phyloP scores from a whole-genome alignment of 768 basidiomycete species.

The Leccinum obscurum region DNA sequence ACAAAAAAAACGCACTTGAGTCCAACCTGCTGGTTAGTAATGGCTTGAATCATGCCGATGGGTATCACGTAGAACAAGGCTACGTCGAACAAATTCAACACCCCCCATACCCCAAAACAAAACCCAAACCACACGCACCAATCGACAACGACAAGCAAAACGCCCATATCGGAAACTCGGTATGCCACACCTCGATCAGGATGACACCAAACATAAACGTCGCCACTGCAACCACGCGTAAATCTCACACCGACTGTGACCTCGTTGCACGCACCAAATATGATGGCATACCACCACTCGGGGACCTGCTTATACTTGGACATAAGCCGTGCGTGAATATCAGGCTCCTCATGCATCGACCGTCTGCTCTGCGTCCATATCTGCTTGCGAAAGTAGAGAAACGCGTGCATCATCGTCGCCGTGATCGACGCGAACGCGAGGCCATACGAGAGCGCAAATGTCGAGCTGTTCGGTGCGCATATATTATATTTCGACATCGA shows the following conservation, averaged over 20 bases:
- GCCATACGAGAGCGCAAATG: conserved; percentile 78
- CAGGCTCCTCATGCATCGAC: conserved; percentile 76
- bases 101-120: conserved; percentile 2
- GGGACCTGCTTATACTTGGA: conserved; percentile 56
- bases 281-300: conserved; percentile 54
- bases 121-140: conserved; percentile 12
- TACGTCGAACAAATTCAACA: not conserved
- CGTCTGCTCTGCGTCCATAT: conserved; percentile 71
- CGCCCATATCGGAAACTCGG: conserved; percentile 45
- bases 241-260: not conserved
- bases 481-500: not conserved
- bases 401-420: conserved; percentile 70
- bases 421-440: conserved; percentile 82
- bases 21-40: conserved; percentile 78
- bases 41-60: conserved; percentile 72
- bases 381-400: conserved; percentile 76
- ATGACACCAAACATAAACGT: conserved; percentile 61
- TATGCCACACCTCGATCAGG: conserved; percentile 61
- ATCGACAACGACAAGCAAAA: conserved; percentile 37
- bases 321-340: conserved; percentile 67
- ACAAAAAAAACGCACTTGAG: conserved; percentile 34
- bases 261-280: conserved; percentile 25
- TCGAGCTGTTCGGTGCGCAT: conserved; percentile 37
- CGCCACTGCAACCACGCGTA: conserved; percentile 28
- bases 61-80: conserved; percentile 71